These are phyloP conservation scores for Candida caryicola DNA, from an alignment of 805 yeast genomes.

Conservation along the genomic window DNA sequence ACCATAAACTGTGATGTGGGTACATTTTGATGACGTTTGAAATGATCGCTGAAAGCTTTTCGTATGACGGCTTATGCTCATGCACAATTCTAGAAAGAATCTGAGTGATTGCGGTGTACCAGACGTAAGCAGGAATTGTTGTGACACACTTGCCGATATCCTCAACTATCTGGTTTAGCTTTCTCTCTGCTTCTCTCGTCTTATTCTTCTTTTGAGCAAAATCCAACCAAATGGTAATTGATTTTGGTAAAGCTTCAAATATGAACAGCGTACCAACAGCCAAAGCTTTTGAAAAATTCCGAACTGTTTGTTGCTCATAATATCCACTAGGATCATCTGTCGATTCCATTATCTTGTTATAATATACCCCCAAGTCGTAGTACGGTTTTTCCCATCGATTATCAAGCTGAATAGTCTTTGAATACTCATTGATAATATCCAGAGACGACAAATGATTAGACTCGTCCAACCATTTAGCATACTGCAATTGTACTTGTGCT, in stretches of 20 bases:
- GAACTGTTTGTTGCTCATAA: slow-evolving; percentile 54
- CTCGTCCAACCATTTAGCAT: slow-evolving; percentile 83
- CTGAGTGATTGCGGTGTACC: slow-evolving; percentile 88
- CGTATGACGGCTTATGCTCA: slow-evolving; percentile 52
- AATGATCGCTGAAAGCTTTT: slow-evolving; percentile 56
- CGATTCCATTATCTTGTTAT: slow-evolving; percentile 71
- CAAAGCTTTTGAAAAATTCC: slow-evolving; percentile 57
- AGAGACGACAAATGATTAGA: slow-evolving; percentile 81
- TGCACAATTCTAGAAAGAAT: slow-evolving; percentile 76
- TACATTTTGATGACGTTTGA: slow-evolving; percentile 57
- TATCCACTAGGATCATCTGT: slow-evolving; percentile 49
- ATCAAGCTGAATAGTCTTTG: slow-evolving; percentile 52
- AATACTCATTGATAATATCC: slow-evolving; percentile 68
- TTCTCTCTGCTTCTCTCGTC: slow-evolving; percentile 30
- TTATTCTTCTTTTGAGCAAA: slow-evolving; percentile 42
- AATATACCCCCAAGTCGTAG: slow-evolving; percentile 76
- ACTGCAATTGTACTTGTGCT: slow-evolving; percentile 61
- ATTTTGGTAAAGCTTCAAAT: slow-evolving; percentile 83
- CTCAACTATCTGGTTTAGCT: slow-evolving; percentile 46
- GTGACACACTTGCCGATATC: slow-evolving; percentile 44
- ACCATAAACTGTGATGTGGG: slow-evolving; percentile 87
- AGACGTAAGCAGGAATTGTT: slow-evolving; percentile 50
- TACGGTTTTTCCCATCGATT: slow-evolving; percentile 73
- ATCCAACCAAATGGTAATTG: slow-evolving; percentile 90
- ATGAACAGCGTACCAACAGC: slow-evolving; percentile 62